phyloP scores from a whole-genome alignment of 108 stramenopile genomes.

The Chaetoceros muelleri region DNA sequence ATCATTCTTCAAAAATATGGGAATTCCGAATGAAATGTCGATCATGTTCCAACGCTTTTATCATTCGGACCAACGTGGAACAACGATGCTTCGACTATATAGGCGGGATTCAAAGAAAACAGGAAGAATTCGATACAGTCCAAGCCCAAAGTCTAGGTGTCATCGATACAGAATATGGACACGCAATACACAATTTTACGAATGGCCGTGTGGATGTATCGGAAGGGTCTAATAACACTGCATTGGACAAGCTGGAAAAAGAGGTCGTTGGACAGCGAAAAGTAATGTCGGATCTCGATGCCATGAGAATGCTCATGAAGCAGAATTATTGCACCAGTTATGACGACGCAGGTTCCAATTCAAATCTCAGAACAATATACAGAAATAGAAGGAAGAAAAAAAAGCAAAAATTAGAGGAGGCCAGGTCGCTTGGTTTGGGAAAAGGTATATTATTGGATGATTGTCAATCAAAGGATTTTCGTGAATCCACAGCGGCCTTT shows the following conservation, averaged over 20 bases:
- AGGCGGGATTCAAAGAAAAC: slow-evolving; percentile 58
- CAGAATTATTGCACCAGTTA: slow-evolving; percentile 26
- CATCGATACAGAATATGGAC: slow-evolving; percentile 27
- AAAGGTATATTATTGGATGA: slow-evolving; percentile 35
- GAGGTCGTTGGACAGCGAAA: slow-evolving; percentile 26
- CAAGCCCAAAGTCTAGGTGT: slow-evolving; percentile 31
- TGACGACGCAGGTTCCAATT: slow-evolving; percentile 55
- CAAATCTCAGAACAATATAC: slow-evolving; percentile 41
- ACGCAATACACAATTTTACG: slow-evolving; percentile 20
- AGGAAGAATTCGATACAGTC: slow-evolving; percentile 38
- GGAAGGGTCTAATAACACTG: neutral
- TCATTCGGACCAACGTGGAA: slow-evolving; percentile 74
- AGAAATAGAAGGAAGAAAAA: slow-evolving; percentile 50
- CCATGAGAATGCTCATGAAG: slow-evolving; percentile 31
- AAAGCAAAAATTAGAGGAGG: slow-evolving; percentile 34
- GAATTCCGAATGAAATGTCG: slow-evolving; percentile 91
- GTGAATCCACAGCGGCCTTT: neutral
- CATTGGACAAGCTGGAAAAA: slow-evolving; percentile 36
- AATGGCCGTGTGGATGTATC: slow-evolving; percentile 13
- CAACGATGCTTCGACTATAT: slow-evolving; percentile 67
- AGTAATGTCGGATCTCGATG: slow-evolving; percentile 41
- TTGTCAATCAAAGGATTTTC: slow-evolving; percentile 15
- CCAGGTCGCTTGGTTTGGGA: slow-evolving; percentile 37
- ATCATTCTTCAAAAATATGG: slow-evolving; percentile 81
- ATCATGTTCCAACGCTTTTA: slow-evolving; percentile 48